phyloP scores from a whole-genome alignment of 139 green algal genomes.

The Tetradesmus lagerheimii region DNA sequence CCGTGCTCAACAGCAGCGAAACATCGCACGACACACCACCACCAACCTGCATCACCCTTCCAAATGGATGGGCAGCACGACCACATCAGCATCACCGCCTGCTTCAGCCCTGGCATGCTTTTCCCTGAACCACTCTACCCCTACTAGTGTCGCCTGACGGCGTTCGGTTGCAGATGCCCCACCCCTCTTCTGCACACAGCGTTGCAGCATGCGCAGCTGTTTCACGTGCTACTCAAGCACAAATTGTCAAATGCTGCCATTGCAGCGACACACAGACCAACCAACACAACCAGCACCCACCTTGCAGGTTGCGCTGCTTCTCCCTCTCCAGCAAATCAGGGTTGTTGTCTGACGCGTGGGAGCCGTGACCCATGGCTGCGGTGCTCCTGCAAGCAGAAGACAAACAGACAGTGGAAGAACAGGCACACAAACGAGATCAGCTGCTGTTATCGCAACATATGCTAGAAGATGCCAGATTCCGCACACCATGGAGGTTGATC shows the following conservation, averaged over 20 bases:
- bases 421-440: background rate
- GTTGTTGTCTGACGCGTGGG: constrained; percentile 46
- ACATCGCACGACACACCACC: too few species aligned
- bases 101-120: background rate
- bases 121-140: too few species aligned
- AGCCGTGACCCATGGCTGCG: constrained; percentile 37
- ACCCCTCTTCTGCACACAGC: background rate
- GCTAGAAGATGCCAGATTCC: too few species aligned
- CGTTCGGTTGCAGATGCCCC: too few species aligned
- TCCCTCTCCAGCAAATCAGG: constrained; percentile 40
- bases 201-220: background rate
- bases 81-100: background rate
- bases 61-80: background rate
- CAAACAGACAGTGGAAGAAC: background rate
- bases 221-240: background rate
- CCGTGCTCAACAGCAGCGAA: too few species aligned
- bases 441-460: too few species aligned
- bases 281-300: background rate
- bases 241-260: background rate
- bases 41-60: too few species aligned
- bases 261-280: background rate
- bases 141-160: too few species aligned
- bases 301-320: constrained; percentile 48
- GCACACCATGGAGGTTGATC: too few species aligned
- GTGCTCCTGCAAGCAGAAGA: background rate